Conservation (phyloP, 257 asterid species). For the Nicotiana benthamiana region DNA sequence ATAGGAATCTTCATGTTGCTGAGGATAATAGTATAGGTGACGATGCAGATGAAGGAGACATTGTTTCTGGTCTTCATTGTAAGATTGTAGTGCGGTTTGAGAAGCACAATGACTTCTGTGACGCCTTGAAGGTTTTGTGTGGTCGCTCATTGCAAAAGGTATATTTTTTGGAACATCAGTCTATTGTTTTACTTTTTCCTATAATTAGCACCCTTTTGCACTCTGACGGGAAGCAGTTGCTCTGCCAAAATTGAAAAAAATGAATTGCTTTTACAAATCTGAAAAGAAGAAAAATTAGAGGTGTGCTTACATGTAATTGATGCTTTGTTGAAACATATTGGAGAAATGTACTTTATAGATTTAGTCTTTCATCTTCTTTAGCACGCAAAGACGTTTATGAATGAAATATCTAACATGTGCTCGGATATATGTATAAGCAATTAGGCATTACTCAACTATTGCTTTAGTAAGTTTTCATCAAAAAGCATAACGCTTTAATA, state of each 20-base stretch:
- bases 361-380: background rate
- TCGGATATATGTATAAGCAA: background rate
- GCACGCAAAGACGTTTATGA: background rate
- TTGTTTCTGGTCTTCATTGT: constrained; percentile 86
- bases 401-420: background rate
- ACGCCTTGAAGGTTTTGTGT: constrained; percentile 70
- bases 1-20: constrained; percentile 86
- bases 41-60: constrained; percentile 46
- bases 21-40: constrained; percentile 71
- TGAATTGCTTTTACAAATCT: background rate
- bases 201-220: background rate
- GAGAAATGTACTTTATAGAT: background rate
- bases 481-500: background rate
- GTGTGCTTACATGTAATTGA: background rate
- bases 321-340: background rate
- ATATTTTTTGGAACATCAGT: background rate
- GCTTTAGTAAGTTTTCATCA: background rate
- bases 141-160: constrained; percentile 91
- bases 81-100: constrained; percentile 79
- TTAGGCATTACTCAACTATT: background rate
- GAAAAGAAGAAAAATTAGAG: background rate
- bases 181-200: background rate
- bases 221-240: background rate
- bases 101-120: constrained; percentile 51
- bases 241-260: background rate